A percentile compares a stretch with the other conserved stretches of the same genome.
Conservation (phyloP, 805 yeast species). For the Yamadazyma nakazawae region DNA sequence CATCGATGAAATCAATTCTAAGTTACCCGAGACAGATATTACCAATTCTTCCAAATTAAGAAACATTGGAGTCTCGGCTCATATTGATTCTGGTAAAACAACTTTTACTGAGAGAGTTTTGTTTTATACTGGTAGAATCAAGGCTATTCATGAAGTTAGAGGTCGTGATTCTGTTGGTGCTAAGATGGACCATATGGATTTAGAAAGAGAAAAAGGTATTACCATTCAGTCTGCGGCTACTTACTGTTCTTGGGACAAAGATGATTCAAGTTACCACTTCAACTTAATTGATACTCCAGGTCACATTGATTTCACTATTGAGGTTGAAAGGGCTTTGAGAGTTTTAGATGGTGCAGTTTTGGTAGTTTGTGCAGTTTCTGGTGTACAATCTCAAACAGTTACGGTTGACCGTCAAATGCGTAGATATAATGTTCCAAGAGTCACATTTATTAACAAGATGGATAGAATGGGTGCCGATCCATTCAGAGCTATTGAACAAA, state of each 20-base stretch:
- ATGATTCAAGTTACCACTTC: slow-evolving; percentile 68
- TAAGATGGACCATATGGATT: slow-evolving; percentile 98
- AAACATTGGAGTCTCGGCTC: slow-evolving; percentile 97
- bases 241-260: slow-evolving; percentile 92
- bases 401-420: slow-evolving; percentile 99
- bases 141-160: slow-evolving; percentile 94
- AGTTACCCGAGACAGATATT: slow-evolving; percentile 51
- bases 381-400: slow-evolving; percentile 97
- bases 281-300: slow-evolving; percentile 98
- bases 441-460: slow-evolving; percentile 96
- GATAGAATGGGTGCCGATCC: slow-evolving; percentile 99
- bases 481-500: slow-evolving; percentile 89
- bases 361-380: slow-evolving; percentile 97
- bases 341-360: slow-evolving; percentile 97
- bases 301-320: slow-evolving; percentile 97
- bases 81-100: slow-evolving; percentile 96
- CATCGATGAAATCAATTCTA: slow-evolving; percentile 53
- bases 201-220: slow-evolving; percentile 97
- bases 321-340: slow-evolving; percentile 97
- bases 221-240: slow-evolving; percentile 99
- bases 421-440: slow-evolving; percentile 93
- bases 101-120: slow-evolving; percentile 97
- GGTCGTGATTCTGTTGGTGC: slow-evolving; percentile 99
- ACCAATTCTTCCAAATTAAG: slow-evolving; percentile 60
- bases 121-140: slow-evolving; percentile 94